Percentiles rank a stretch among this genome's conserved stretches.
Evolutionary conservation across 2,329 filamentous ascomycete species (phyloP).

Genomic region (Fusarium mexicanum): DNA sequence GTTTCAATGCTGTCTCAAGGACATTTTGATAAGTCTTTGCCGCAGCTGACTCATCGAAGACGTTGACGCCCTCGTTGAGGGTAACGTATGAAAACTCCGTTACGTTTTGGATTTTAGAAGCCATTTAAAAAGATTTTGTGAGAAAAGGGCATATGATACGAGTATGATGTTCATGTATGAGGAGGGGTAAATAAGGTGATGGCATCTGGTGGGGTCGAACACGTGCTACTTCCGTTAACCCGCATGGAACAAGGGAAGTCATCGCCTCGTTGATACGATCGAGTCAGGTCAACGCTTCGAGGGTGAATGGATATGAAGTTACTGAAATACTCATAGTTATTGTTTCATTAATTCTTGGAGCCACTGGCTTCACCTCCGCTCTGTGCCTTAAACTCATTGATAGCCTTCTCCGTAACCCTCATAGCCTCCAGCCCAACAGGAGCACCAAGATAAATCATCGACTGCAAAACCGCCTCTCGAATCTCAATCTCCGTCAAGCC

Average conservation of each 20-base stretch:
- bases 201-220: conserved; percentile 9
- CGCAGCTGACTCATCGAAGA: conserved; percentile 21
- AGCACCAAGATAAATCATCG: conserved; percentile 31
- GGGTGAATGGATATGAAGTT: neutral
- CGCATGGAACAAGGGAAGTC: conserved; percentile 28
- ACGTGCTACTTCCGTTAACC: conserved; percentile 33
- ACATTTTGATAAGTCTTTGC: conserved; percentile 27
- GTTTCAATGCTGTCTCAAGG: conserved; percentile 31
- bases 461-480: conserved; percentile 27
- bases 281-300: neutral
- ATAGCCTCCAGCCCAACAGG: conserved; percentile 30
- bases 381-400: conserved; percentile 4
- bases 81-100: conserved; percentile 39
- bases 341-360: accelerated
- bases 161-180: neutral
- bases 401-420: conserved; percentile 31
- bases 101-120: conserved; percentile 28
- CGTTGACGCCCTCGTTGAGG: conserved; percentile 27
- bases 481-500: conserved; percentile 33
- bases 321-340: accelerated
- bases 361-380: neutral
- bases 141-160: neutral
- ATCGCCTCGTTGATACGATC: neutral
- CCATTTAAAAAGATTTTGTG: conserved; percentile 9
- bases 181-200: conserved; percentile 27